These are phyloP conservation scores for Fusarium proliferatum DNA, from an alignment of 2,329 filamentous ascomycete genomes.

Conservation along the genomic window DNA sequence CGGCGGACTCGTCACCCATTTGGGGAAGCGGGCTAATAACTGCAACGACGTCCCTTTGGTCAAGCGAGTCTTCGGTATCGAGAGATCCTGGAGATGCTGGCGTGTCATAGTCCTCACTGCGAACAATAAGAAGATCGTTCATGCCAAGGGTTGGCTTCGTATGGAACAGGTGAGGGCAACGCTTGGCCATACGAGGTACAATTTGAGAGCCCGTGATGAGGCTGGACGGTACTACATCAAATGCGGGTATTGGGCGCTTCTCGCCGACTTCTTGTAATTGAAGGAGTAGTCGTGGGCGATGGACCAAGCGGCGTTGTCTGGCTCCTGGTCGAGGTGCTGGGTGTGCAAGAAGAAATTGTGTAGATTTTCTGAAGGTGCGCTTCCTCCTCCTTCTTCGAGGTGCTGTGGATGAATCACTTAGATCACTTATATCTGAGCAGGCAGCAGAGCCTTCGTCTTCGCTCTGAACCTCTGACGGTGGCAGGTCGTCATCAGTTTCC, in stretches of 20 bases:
- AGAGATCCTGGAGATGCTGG: slow-evolving; percentile 43
- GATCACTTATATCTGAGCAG: slow-evolving; percentile 56
- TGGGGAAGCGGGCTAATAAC: slow-evolving; percentile 72
- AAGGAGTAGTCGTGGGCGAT: slow-evolving; percentile 75
- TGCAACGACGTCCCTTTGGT: slow-evolving; percentile 69
- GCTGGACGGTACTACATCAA: slow-evolving; percentile 80
- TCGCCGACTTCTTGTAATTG: slow-evolving; percentile 76
- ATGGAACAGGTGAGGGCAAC: slow-evolving; percentile 72
- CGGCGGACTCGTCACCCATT: slow-evolving; percentile 62
- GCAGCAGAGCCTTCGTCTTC: slow-evolving; percentile 61
- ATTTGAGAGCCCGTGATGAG: slow-evolving; percentile 66
- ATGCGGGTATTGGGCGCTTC: slow-evolving; percentile 72
- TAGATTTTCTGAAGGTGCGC: slow-evolving; percentile 65
- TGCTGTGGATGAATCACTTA: slow-evolving; percentile 59
- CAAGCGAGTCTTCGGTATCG: slow-evolving; percentile 59
- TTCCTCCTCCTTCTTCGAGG: slow-evolving; percentile 55
- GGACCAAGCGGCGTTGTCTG: slow-evolving; percentile 73
- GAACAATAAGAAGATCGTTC: slow-evolving; percentile 77
- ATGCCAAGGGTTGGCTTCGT: slow-evolving; percentile 72
- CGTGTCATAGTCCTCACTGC: slow-evolving; percentile 72
- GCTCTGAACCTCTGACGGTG: slow-evolving; percentile 46
- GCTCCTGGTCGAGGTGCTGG: slow-evolving; percentile 69
- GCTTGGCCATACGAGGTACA: slow-evolving; percentile 67
- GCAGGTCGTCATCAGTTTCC: slow-evolving; percentile 45
- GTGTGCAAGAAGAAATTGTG: slow-evolving; percentile 74